phyloP scores from a whole-genome alignment of 2,329 filamentous ascomycete species.

The Fusarium sp. region DNA sequence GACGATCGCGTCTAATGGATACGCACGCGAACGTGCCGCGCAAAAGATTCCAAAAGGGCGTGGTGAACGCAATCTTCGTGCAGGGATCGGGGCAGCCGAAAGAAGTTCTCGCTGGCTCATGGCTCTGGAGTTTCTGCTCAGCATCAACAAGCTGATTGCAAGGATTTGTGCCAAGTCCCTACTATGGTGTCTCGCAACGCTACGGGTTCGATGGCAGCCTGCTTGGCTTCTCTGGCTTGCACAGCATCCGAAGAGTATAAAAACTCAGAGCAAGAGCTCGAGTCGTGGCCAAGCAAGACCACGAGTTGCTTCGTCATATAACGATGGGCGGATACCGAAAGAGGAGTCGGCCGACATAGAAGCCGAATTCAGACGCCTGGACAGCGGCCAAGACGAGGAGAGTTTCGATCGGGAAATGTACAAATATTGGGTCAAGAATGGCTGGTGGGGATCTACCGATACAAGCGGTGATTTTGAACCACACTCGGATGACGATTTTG shows the following conservation, averaged over 20 bases:
- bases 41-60: constrained; percentile 66
- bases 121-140: constrained; percentile 80
- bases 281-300: constrained; percentile 29
- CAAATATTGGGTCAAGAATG: constrained; percentile 84
- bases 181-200: constrained; percentile 70
- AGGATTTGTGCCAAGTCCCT: constrained; percentile 51
- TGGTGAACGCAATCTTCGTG: constrained; percentile 62
- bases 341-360: constrained; percentile 83
- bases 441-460: constrained; percentile 87
- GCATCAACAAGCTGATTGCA: constrained; percentile 68
- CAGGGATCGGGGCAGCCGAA: constrained; percentile 84
- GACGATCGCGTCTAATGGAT: constrained; percentile 66
- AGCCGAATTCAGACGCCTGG: constrained; percentile 76
- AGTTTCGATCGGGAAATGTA: constrained; percentile 82
- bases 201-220: constrained; percentile 56
- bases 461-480: constrained; percentile 82
- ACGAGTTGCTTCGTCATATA: constrained; percentile 15
- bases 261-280: constrained; percentile 34
- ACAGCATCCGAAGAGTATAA: constrained; percentile 55
- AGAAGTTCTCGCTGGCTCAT: constrained; percentile 83
- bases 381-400: constrained; percentile 66
- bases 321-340: constrained; percentile 67
- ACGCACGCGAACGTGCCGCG: constrained; percentile 77
- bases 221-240: constrained; percentile 70
- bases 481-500: constrained; percentile 69